These are phyloP conservation scores for Telopea speciosissima DNA, from an alignment of 177 flowering plant species.

Conservation along the genomic window DNA sequence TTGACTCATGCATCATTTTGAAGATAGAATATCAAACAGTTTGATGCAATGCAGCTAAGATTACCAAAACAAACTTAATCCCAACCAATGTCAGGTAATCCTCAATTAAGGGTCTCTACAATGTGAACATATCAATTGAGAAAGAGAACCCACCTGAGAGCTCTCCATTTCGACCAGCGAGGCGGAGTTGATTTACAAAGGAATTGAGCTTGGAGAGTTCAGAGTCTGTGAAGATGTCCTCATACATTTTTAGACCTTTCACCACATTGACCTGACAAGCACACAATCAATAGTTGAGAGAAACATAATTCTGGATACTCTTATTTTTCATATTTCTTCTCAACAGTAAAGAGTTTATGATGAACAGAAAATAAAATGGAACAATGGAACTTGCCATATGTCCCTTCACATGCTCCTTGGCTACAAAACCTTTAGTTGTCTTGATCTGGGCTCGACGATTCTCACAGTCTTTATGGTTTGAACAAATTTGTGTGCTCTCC, in stretches of 20 bases:
- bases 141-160: slow-evolving; percentile 49
- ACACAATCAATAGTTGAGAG: slow-evolving; percentile 10
- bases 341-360: slow-evolving; percentile 11
- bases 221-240: slow-evolving; percentile 57
- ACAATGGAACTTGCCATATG: slow-evolving; percentile 76
- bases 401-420: slow-evolving; percentile 90
- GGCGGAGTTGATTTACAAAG: slow-evolving; percentile 58
- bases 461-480: slow-evolving; percentile 57
- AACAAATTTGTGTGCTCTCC: slow-evolving; percentile 41
- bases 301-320: background rate
- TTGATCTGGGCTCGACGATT: slow-evolving; percentile 54
- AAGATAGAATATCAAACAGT: background rate
- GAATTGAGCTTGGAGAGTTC: slow-evolving; percentile 67
- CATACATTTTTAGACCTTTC: slow-evolving; percentile 82
- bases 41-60: background rate
- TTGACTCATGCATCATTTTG: background rate
- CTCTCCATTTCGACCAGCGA: slow-evolving; percentile 77
- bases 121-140: background rate
- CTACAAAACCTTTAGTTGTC: slow-evolving; percentile 79
- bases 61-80: background rate
- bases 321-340: slow-evolving; percentile 6
- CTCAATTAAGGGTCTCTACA: background rate
- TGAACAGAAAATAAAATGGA: slow-evolving; percentile 19
- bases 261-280: slow-evolving; percentile 85
- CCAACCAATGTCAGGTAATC: background rate